Percentiles rank a stretch among this genome's conserved stretches.
Evolutionary conservation across 306 rosid species (phyloP).

Genomic region (Castanopsis chinensis): DNA sequence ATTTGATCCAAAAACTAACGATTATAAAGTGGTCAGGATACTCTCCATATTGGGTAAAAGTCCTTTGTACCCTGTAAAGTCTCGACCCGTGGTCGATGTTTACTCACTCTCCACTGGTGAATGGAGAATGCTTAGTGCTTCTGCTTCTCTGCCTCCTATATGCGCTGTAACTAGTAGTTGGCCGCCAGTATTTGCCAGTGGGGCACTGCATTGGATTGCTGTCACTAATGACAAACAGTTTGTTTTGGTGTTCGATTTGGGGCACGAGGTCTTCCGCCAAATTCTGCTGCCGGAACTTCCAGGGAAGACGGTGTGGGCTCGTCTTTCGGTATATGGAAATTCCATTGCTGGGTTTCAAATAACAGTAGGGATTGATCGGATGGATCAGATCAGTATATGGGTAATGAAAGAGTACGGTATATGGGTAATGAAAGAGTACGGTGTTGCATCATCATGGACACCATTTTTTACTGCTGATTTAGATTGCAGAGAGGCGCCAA

Average conservation of each 20-base stretch:
- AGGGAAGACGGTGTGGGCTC: accelerated
- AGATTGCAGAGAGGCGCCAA: neutral
- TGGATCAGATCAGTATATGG: too few relatives aligned
- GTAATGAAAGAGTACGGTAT: too few relatives aligned
- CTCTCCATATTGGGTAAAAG: neutral
- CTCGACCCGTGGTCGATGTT: conserved; percentile 15
- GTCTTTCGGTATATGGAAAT: too few relatives aligned
- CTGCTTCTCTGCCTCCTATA: neutral
- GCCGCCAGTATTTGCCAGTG: conserved; percentile 10
- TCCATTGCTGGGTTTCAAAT: too few relatives aligned
- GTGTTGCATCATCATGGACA: conserved; percentile 18
- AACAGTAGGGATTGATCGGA: too few relatives aligned
- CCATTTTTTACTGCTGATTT: neutral
- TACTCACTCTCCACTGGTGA: conserved; percentile 23
- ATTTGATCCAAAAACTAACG: conserved; percentile 15
- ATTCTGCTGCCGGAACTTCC: too few relatives aligned
- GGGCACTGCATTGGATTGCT: conserved; percentile 29
- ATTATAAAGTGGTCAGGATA: conserved; percentile 25
- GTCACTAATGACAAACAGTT: neutral
- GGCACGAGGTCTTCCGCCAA: too few relatives aligned
- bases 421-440: too few relatives aligned
- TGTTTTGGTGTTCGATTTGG: too few relatives aligned
- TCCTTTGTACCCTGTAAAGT: too few relatives aligned
- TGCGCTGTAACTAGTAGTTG: neutral
- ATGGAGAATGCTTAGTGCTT: conserved; percentile 4